Evolutionary conservation across 306 rosid species (phyloP).

Genomic region (Dicorynia guianensis): DNA sequence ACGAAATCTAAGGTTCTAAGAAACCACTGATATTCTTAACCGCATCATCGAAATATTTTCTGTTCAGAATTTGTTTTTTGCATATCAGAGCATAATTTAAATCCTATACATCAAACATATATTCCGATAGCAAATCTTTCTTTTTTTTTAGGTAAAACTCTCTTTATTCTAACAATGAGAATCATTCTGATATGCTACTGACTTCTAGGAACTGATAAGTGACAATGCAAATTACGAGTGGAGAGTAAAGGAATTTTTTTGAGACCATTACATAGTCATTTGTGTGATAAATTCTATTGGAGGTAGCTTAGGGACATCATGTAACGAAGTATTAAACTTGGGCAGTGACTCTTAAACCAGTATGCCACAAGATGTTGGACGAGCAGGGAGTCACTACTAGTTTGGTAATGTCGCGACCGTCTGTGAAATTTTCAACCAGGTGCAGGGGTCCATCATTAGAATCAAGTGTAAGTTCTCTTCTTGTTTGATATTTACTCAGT

Average conservation of each 20-base stretch:
- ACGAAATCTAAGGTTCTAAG: background rate
- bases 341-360: constrained; percentile 43
- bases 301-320: constrained; percentile 72
- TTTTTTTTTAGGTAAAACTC: too few species aligned
- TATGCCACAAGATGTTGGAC: constrained; percentile 61
- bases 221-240: constrained; percentile 14
- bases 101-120: constrained; percentile 5
- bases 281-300: constrained; percentile 37
- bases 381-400: constrained; percentile 55
- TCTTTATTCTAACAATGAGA: constrained; percentile 16
- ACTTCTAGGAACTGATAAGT: background rate
- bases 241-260: constrained; percentile 26
- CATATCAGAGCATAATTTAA: background rate
- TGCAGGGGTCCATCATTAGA: constrained; percentile 41
- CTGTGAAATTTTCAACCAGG: constrained; percentile 42
- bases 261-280: background rate
- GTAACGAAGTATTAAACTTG: constrained; percentile 54
- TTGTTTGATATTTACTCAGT: too few species aligned
- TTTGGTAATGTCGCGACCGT: constrained; percentile 45
- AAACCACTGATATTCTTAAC: background rate
- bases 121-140: constrained; percentile 13
- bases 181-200: constrained; percentile 37
- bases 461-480: constrained; percentile 56
- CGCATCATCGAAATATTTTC: background rate
- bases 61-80: background rate